A percentile compares a stretch with the other conserved stretches of the same genome.
phyloP scores from a whole-genome alignment of 2,329 filamentous ascomycete genomes.

The Chaetomium olivaceum region DNA sequence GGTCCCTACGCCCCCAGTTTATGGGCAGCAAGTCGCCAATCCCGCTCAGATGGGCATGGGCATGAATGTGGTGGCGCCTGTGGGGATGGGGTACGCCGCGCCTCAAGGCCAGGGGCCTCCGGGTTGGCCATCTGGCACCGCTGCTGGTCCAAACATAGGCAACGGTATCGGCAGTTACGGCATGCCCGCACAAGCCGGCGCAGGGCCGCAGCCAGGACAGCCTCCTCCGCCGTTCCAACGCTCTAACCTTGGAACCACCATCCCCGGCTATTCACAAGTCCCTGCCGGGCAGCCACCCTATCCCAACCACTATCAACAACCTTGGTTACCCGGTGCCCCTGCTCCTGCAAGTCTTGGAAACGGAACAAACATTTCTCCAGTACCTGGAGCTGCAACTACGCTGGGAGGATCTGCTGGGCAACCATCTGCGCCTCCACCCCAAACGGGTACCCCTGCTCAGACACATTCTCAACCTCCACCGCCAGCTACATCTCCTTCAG shows the following conservation, averaged over 20 bases:
- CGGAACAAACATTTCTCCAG: too few species aligned
- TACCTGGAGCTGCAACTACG: too few species aligned
- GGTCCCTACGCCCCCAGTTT: neutral
- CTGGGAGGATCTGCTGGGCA: too few species aligned
- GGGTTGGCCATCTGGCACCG: neutral
- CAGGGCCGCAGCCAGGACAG: neutral
- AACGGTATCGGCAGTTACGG: too few species aligned
- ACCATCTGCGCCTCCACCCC: neutral
- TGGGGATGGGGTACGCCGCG: neutral
- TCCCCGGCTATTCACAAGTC: too few species aligned
- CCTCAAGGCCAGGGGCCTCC: neutral
- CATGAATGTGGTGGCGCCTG: neutral
- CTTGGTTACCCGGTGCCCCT: too few species aligned
- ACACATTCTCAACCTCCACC: neutral
- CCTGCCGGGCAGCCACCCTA: too few species aligned
- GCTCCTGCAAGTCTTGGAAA: too few species aligned
- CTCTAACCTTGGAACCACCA: too few species aligned
- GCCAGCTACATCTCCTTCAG: too few species aligned
- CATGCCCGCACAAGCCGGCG: neutral
- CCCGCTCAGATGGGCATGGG: neutral
- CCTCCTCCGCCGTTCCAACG: neutral
- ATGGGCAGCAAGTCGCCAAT: neutral
- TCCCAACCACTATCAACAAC: too few species aligned
- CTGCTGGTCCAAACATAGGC: neutral
- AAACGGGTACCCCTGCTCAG: neutral